Conservation (phyloP, 306 rosid genomes). For the Quercus ilex region DNA sequence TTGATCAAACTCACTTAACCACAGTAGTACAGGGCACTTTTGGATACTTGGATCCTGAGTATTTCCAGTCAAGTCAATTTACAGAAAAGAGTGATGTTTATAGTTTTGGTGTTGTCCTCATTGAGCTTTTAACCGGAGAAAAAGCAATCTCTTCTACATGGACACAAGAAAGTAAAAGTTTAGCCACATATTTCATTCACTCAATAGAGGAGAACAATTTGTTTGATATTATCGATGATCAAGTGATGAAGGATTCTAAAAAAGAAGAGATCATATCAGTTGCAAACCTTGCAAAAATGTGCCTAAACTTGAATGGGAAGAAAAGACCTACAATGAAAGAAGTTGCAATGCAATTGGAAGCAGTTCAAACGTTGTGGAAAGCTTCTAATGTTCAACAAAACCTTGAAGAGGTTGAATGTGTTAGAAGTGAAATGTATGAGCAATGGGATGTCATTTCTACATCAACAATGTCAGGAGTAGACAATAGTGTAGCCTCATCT, state of each 20-base stretch:
- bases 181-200: background rate
- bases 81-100: slow-evolving; percentile 1
- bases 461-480: background rate
- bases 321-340: slow-evolving; percentile 3
- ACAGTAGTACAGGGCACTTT: background rate
- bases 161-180: background rate
- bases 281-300: background rate
- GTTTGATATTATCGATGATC: background rate
- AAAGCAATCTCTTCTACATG: background rate
- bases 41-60: background rate
- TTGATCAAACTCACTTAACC: background rate
- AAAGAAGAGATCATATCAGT: background rate
- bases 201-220: background rate
- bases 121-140: background rate
- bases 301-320: background rate
- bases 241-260: background rate
- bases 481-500: too few relatives aligned
- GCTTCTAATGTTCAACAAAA: background rate
- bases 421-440: background rate
- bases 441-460: background rate
- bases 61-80: background rate
- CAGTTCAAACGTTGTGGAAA: background rate
- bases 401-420: too few relatives aligned
- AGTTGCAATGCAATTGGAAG: background rate
- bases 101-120: background rate